Base-by-base conservation (phyloP, 1,284 basidiomycete genomes). In the Apiotrichum laibachii region DNA sequence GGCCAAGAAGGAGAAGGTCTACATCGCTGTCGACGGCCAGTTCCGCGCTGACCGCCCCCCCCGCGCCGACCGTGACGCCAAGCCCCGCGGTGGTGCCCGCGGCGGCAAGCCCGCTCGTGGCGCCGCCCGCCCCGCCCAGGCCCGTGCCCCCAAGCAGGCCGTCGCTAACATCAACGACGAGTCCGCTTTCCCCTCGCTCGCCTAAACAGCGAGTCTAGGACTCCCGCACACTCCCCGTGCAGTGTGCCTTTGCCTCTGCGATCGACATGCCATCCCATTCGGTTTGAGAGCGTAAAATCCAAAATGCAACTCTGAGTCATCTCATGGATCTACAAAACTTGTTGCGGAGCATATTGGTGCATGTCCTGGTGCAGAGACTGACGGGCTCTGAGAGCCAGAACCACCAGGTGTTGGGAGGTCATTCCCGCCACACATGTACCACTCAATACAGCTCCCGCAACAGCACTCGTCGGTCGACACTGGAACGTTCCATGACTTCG, bases 151-250 rank as follows among this genome's bases (percentile, higher is more conserved):
- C 60, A 50, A 57, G 34, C 60, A 59, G 61, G 66, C 71, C 57
- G 62, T 64, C 59, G 80, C 89, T 79, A 82, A 87, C 72, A 85
- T 89, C 67, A 85, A 85, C 71, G 90, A 93, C 78, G 82, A 89
- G 78, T 81, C 80, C 37, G 89, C 88, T 59, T 93, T 92, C 86
- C 90, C 90, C 54, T 88, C 89, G 65, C 83, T 92, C 22, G 50
- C 56, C 45, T 57, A 57, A 57, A 50, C 45, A 22, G 49, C 1
- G 33, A 43, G 31, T 19, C 7, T 53, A 7, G 33, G 21, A 21
- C 37, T n/a, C 9, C n/a, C 37, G 18, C 37, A n/a, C 21, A 37
- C 37, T 37, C 37, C 37, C 15, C 37, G 37, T 31, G 26, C 26
- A 31, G 26, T 31, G 26, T 31, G 26, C 26, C 26, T 31, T 31